Percentiles rank a stretch among this genome's conserved stretches.
Conservation (phyloP, 768 basidiomycete genomes). For the Lanmaoa rubissima region DNA sequence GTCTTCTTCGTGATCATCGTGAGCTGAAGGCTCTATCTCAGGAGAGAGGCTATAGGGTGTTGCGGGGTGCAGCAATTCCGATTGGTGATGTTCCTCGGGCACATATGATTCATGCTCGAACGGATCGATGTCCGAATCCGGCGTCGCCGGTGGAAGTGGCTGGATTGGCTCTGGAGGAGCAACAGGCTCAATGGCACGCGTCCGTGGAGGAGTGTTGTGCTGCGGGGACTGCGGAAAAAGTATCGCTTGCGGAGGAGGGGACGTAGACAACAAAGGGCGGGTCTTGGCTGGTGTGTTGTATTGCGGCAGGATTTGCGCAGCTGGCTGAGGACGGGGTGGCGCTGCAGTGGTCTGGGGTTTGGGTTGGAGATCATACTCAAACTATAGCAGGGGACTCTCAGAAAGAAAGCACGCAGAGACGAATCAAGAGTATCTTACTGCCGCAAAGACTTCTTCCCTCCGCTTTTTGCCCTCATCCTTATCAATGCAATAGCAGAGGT, state of each 20-base stretch:
- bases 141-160: conserved; percentile 16
- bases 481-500: conserved; percentile 68
- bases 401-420: not conserved
- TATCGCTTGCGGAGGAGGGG: conserved; percentile 13
- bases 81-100: conserved; percentile 16
- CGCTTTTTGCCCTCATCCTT: conserved; percentile 50
- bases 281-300: conserved; percentile 7
- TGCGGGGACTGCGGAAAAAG: conserved; percentile 12
- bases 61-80: conserved; percentile 14
- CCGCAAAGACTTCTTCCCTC: conserved; percentile 51
- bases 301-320: conserved; percentile 10
- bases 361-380: conserved; percentile 39
- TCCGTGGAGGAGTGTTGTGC: not conserved
- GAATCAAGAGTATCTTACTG: conserved; percentile 39
- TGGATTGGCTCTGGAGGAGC: conserved; percentile 14
- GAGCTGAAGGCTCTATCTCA: conserved; percentile 7
- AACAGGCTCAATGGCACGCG: conserved; percentile 4
- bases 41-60: conserved; percentile 31
- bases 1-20: conserved; percentile 20
- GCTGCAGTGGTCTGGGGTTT: conserved; percentile 6
- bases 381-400: conserved; percentile 26
- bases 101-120: conserved; percentile 32
- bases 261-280: conserved; percentile 4
- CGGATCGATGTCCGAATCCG: conserved; percentile 34
- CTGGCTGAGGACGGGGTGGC: conserved; percentile 17